Evolutionary conservation across 1,284 basidiomycete species (phyloP).

Genomic region (Pholiota adiposa): DNA sequence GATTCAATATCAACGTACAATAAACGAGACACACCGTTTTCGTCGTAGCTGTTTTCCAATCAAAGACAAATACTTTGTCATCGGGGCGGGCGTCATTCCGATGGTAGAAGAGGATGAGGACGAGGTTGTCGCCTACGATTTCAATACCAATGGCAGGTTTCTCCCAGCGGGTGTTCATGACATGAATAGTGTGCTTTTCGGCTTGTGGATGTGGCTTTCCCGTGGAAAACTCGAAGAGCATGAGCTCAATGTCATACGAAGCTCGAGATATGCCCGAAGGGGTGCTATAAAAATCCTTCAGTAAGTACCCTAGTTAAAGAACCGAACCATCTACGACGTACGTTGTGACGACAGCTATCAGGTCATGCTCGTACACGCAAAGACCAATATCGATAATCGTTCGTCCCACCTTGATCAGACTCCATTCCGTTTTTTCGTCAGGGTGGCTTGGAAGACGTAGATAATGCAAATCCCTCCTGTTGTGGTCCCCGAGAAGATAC

Average conservation of each 20-base stretch:
- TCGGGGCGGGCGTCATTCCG: conserved; percentile 23
- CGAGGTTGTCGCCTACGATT: conserved; percentile 53
- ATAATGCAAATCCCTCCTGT: conserved; percentile 31
- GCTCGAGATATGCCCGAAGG: neutral
- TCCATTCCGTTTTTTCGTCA: conserved; percentile 36
- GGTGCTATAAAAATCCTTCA: neutral
- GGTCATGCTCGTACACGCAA: conserved; percentile 50
- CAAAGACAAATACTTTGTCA: conserved; percentile 42
- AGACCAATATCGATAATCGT: conserved; percentile 47
- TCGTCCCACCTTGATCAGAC: conserved; percentile 31
- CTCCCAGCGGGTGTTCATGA: conserved; percentile 29
- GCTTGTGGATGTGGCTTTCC: conserved; percentile 46
- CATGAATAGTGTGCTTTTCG: conserved; percentile 35
- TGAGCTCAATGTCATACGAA: conserved; percentile 32
- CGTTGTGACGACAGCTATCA: conserved; percentile 48
- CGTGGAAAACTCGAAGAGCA: conserved; percentile 46
- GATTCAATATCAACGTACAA: neutral
- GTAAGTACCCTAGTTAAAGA: neutral
- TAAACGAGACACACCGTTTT: conserved; percentile 36
- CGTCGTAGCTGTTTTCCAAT: conserved; percentile 45
- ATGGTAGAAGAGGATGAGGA: conserved; percentile 42
- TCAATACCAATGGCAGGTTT: conserved; percentile 47
- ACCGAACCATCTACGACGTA: conserved; percentile 29
- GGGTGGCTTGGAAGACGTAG: conserved; percentile 33
- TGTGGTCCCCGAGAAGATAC: conserved; percentile 44